phyloP scores from a whole-genome alignment of 106 monocot species.

The Vanilla planifolia region DNA sequence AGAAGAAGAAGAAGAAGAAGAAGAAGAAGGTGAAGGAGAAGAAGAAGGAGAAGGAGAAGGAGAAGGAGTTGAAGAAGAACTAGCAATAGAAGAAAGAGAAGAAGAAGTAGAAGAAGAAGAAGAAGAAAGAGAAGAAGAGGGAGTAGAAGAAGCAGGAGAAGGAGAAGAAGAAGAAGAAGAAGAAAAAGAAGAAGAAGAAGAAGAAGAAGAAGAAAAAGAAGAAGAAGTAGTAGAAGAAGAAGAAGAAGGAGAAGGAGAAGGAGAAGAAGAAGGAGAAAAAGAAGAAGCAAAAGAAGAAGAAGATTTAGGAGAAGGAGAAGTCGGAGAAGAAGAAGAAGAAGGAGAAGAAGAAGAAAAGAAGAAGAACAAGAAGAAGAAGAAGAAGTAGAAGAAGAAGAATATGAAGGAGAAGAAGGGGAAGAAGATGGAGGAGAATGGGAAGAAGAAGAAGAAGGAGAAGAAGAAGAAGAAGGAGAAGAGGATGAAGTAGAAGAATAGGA shows the following conservation, averaged over 20 bases:
- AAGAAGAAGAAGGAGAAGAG: neutral
- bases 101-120: neutral
- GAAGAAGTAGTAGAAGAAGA: neutral
- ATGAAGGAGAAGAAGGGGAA: neutral
- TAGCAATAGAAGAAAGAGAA: neutral
- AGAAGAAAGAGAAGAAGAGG: accelerated
- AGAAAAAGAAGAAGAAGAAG: neutral
- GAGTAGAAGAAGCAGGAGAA: neutral
- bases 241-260: neutral
- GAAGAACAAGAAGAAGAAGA: neutral
- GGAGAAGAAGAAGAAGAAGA: neutral
- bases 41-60: neutral
- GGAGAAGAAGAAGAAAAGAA: neutral
- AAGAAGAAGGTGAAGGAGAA: neutral
- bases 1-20: neutral
- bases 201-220: neutral
- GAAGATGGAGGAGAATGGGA: neutral
- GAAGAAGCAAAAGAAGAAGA: neutral
- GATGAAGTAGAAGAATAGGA: neutral
- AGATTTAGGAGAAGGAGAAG: neutral
- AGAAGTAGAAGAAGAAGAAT: neutral
- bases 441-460: neutral
- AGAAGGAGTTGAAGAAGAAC: neutral
- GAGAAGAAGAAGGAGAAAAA: neutral
- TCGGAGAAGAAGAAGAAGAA: neutral